Base-by-base conservation (phyloP, 1,284 basidiomycete genomes). In the Austropuccinia psidii region DNA sequence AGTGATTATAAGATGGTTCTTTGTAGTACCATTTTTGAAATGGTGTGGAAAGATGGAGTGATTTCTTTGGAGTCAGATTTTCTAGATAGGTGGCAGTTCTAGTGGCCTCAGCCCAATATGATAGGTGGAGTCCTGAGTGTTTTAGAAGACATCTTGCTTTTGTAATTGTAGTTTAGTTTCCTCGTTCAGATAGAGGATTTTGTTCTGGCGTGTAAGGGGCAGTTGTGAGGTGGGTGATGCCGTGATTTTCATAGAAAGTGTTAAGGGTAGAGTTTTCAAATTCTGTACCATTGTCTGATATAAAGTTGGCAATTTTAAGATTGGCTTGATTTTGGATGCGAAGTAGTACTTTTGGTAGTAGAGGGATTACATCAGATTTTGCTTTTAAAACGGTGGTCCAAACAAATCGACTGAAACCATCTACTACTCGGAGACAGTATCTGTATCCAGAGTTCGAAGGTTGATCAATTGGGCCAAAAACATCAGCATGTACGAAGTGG, bases 351-450 rank as follows among this genome's bases (percentile, higher is more conserved):
- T 47, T 27, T 31, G 45, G 19, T 43, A 65, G 43, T 5, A 35
- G 21, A 27, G 49, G 19, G 15, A 49, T 33, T 1, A 50, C 45
- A 21, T 65, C 45, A n/a, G 35, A 39, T 65, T 65, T 65, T 43
- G 37, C 35, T 1, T 33, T n/a, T 2, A 65, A 31, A 47, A 65
- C 49, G 9, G 31, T 6, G 17, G 52, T 50, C 62, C 62, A 65
- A 24, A 65, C 45, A 19, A 33, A 65, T 19, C 52, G 62, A 50
- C 31, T 49, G 62, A 65, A 65, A 19, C 62, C 45, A 50, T 64
- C 43, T 3, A 64, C 61, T n/a, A 37, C 61, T 17, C 27, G n/a
- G 3, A 64, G 43, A n/a, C 45, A 64, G 27, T 64, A 64, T 3
- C 35, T 9, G 41, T 64, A 29, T 15, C 43, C 43, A 13, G 43